Evolutionary conservation across 768 basidiomycete species (phyloP).

Genomic region (Amanita jacksonii): DNA sequence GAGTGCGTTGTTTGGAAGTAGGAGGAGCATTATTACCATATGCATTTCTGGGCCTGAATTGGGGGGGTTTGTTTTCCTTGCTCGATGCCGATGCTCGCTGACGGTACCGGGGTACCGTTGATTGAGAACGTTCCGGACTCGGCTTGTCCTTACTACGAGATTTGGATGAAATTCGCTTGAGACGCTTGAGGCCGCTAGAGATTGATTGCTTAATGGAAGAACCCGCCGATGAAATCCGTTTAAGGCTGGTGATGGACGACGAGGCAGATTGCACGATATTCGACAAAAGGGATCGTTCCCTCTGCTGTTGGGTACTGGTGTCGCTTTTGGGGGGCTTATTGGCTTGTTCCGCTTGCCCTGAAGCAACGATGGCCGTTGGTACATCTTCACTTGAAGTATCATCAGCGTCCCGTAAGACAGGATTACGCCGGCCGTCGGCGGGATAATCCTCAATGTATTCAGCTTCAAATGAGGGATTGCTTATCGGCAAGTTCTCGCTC

Average conservation of each 20-base stretch:
- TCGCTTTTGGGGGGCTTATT: neutral
- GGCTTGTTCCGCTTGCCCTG: neutral
- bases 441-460: neutral
- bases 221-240: neutral
- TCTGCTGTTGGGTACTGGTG: neutral
- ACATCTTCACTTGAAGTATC: neutral
- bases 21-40: neutral
- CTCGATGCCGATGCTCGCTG: neutral
- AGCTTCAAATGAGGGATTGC: too few species aligned
- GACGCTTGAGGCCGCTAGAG: neutral
- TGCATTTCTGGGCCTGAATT: neutral
- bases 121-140: neutral
- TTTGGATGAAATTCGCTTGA: slow-evolving; percentile 1
- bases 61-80: neutral
- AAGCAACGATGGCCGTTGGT: neutral
- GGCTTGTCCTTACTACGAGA: neutral
- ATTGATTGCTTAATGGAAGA: slow-evolving; percentile 2
- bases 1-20: neutral
- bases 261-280: neutral
- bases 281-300: neutral
- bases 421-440: neutral
- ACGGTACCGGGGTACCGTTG: neutral
- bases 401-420: neutral
- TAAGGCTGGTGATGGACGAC: neutral
- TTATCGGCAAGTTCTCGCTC: neutral